Evolutionary conservation across 345 rosid species (phyloP), one percentile per base, ranked within the genome.

Genomic region (Aquilaria malaccensis): DNA sequence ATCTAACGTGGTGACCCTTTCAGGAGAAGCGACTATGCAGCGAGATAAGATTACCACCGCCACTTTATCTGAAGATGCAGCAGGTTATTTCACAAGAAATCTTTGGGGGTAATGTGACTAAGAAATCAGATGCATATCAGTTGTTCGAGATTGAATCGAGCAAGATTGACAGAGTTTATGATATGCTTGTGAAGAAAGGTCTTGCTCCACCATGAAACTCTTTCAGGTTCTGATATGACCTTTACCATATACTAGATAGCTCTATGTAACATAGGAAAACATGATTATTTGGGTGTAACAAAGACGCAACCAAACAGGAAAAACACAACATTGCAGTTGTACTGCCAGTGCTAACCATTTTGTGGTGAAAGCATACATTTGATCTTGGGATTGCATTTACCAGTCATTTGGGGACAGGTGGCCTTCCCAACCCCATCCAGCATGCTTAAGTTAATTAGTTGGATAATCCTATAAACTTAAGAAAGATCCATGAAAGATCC

Each of bases 121-220:
- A 82, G 79, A 94, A 88, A 73, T 66, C 86, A 0, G 99, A 94
- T 70, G 97, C 92, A 41, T 78, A 86, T 76, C 74, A 71, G 50
- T 61, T 93, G 60, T 93, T 93, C 86, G 81, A 77, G 88, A 74
- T 88, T 9, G 99, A 94, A 37, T 68, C 93, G 13, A 76, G 71
- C 81, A 94, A 83, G 80, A 78, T 85, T 41, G 99, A 94, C 49
- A 69, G 89, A 50, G 95, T 94, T 15, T 91, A 90, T 63, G 96
- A 94, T 56, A 85, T 91, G 84, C 93, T 94, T 47, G 95, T 91
- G 74, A 86, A 83, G 72, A 94, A 94, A 73, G 99, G 97, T 48
- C 81, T 94, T 67, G 95, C 96, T 67, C 85, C 69, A 2, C 83
- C 83, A 3, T 85, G 69, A 78, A 11, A 13, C n/a, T 32, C 56